phyloP scores from a whole-genome alignment of 2,329 filamentous ascomycete species.

The Aureobasidium sp. region DNA sequence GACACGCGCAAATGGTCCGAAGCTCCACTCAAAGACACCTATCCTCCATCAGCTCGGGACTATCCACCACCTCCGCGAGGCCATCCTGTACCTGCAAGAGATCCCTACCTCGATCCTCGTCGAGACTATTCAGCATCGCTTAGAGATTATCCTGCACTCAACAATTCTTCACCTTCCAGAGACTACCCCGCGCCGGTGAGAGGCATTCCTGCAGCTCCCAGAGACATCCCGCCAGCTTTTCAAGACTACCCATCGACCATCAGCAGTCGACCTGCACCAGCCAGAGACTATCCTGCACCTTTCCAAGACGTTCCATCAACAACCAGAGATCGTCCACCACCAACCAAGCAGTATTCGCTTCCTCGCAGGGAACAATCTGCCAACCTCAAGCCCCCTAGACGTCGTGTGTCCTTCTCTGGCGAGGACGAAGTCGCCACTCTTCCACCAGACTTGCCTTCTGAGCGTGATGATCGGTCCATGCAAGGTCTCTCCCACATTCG shows the following conservation, averaged over 20 bases:
- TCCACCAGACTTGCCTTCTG: not conserved
- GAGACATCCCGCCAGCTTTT: not conserved
- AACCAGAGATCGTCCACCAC: not conserved
- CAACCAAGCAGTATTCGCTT: not conserved
- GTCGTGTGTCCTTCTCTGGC: not conserved
- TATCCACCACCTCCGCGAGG: not conserved
- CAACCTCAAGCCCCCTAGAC: not conserved
- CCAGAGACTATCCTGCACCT: not conserved
- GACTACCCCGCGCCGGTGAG: not conserved
- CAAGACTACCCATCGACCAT: not conserved
- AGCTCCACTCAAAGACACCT: not conserved
- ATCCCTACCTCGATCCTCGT: not conserved
- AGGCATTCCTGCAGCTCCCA: not conserved
- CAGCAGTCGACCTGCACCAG: not conserved
- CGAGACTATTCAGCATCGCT: not conserved
- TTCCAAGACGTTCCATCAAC: not conserved
- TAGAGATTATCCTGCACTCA: too few relatives aligned
- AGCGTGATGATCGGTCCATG: not conserved
- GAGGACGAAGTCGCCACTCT: slow-evolving; percentile 3
- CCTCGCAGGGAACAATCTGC: not conserved
- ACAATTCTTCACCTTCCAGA: not conserved
- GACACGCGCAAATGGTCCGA: not conserved
- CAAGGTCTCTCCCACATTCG: slow-evolving; percentile 4
- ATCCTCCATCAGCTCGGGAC: not conserved
- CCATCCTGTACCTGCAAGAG: not conserved